Conservation (phyloP, 768 basidiomycete species). For the Hortiboletus campestris region DNA sequence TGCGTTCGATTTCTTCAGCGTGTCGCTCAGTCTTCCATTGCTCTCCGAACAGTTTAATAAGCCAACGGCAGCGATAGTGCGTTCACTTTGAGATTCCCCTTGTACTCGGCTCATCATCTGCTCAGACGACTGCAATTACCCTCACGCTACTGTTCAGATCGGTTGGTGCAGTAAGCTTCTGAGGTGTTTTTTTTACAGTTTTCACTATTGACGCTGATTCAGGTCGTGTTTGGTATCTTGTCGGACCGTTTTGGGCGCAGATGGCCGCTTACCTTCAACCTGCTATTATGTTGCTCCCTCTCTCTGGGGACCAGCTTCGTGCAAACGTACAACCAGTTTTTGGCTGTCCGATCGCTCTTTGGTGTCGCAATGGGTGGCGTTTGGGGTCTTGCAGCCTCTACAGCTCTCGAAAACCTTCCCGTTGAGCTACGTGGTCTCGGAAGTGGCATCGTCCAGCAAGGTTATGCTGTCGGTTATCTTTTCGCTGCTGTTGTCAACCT, state of each 20-base stretch:
- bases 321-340: constrained; percentile 71
- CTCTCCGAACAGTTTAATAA: constrained; percentile 51
- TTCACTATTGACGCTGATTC: not conserved
- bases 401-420: constrained; percentile 87
- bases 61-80: constrained; percentile 42
- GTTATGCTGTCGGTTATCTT: constrained; percentile 88
- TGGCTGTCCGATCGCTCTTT: constrained; percentile 78
- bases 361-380: constrained; percentile 89
- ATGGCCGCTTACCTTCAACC: constrained; percentile 84
- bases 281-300: constrained; percentile 66
- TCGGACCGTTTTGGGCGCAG: constrained; percentile 91
- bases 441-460: constrained; percentile 85
- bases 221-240: constrained; percentile 72
- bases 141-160: constrained; percentile 89
- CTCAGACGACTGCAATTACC: constrained; percentile 78
- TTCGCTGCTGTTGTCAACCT: constrained; percentile 84
- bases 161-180: constrained; percentile 54
- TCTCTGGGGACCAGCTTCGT: constrained; percentile 83
- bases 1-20: constrained; percentile 85
- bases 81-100: constrained; percentile 11
- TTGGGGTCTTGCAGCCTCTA: constrained; percentile 84
- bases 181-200: not conserved
- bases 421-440: constrained; percentile 86
- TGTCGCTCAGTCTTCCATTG: constrained; percentile 52
- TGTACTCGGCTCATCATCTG: not conserved